Conservation (phyloP, 177 flowering plant species). For the Vitis hybrid region DNA sequence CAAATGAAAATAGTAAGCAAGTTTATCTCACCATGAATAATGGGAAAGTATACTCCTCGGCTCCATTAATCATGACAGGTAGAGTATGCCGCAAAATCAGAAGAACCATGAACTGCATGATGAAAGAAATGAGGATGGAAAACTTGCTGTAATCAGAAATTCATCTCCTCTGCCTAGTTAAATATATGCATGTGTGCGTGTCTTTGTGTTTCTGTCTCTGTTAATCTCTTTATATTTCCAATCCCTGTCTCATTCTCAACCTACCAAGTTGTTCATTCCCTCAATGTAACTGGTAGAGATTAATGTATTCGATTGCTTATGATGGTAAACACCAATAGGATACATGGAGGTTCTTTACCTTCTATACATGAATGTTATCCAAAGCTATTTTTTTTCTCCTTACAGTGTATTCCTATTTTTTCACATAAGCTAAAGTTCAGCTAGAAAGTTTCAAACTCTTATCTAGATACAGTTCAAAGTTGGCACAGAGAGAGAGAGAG, state of each 20-base stretch:
- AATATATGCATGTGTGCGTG: too few species aligned
- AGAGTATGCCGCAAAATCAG: slow-evolving; percentile 42
- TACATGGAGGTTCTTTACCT: too few species aligned
- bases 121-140: background rate
- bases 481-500: background rate
- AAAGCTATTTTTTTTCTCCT: too few species aligned
- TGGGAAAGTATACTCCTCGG: slow-evolving; percentile 29
- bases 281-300: too few species aligned
- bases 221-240: too few species aligned
- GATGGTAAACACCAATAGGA: too few species aligned
- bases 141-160: background rate
- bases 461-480: background rate
- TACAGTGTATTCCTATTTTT: background rate
- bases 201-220: too few species aligned
- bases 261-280: too few species aligned
- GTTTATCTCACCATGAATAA: slow-evolving; percentile 25
- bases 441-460: background rate
- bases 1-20: background rate
- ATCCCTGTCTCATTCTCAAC: too few species aligned
- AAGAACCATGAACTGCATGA: slow-evolving; percentile 43
- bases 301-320: too few species aligned
- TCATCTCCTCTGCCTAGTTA: too few species aligned
- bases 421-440: background rate
- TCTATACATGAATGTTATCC: too few species aligned
- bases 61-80: slow-evolving; percentile 29